Base-by-base conservation (phyloP, 345 rosid species). In the Salix suchowensis region DNA sequence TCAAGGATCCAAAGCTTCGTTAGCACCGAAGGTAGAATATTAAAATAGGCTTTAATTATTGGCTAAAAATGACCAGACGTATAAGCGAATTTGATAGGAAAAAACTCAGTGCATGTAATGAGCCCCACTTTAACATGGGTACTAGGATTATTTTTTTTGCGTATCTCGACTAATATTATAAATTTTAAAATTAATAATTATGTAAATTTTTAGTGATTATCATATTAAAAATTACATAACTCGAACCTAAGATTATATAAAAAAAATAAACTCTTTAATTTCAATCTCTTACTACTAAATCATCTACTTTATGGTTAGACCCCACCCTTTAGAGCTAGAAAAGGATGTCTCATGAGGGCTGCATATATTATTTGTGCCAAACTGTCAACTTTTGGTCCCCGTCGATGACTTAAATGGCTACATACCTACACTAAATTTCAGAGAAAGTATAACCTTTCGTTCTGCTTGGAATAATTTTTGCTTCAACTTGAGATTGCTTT, bases 1-100 rank as follows among this genome's bases (percentile, higher is more conserved):
- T 68, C 70, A 23, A 71, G 81, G 30, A 84, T 79, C 81, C 79
- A 76, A 76, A 74, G 79, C 76, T 64, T 73, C 5, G 50, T 28
- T 74, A 24, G 55, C 10, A 77, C 40, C 8, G 24, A 19, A 12
- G 52, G 72, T 32, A 77, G 85, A 80, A 82, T 83, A 79, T 73
- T 40, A 16, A 21, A n/a, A 62, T 60, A 42, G 55, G 40, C 67
- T 80, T 82, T 80, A 76, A 77, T 78, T 77, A 82, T 81, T 77
- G 80, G 72, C 19, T 84, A 84, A 28, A 75, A 80, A 79, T 75
- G 69, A 82, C 84, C 11, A 71, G 42, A 72, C 81, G 52, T 30
- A 46, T 42, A 74, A 79, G 61, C 44, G 70, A 78, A 68, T 79
- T 58, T 81, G 84, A 74, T 82, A 74, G 78, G 82, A 78, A 83